A percentile compares a stretch with the other conserved stretches of the same genome.
phyloP scores from a whole-genome alignment of 2,329 filamentous ascomycete genomes.

The Aschersonia sp. region DNA sequence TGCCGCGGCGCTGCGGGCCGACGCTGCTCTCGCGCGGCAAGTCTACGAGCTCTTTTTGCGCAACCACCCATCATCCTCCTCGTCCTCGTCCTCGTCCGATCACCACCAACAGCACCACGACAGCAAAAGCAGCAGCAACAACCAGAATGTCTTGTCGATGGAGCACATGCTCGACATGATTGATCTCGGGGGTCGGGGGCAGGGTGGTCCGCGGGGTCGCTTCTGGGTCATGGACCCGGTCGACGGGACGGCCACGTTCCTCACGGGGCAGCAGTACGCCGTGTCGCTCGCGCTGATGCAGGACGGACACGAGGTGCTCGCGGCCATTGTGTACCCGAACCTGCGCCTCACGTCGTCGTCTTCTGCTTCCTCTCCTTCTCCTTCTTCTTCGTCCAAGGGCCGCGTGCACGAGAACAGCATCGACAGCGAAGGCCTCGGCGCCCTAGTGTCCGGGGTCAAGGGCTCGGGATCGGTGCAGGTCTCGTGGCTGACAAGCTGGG shows the following conservation, averaged over 20 bases:
- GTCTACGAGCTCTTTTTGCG: conserved; percentile 38
- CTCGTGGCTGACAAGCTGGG: conserved; percentile 10
- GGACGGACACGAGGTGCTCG: conserved; percentile 39
- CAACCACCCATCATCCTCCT: too few relatives aligned
- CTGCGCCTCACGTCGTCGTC: conserved; percentile 17
- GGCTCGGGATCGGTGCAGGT: conserved; percentile 15
- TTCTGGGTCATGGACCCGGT: conserved; percentile 52
- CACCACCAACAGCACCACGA: not conserved
- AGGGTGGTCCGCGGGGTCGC: conserved; percentile 19
- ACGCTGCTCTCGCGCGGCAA: conserved; percentile 30
- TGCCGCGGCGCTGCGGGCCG: conserved; percentile 32
- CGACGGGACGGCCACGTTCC: conserved; percentile 48
- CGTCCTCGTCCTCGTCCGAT: conserved; percentile 6
- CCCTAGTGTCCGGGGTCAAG: conserved; percentile 19
- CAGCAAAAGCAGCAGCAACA: not conserved
- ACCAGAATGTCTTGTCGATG: conserved; percentile 21
- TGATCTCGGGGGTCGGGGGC: conserved; percentile 35
- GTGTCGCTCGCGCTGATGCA: conserved; percentile 44
- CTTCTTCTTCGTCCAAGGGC: conserved; percentile 8
- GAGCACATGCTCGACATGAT: conserved; percentile 43
- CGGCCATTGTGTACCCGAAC: conserved; percentile 48
- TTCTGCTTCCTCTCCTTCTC: too few relatives aligned
- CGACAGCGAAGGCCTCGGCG: conserved; percentile 17
- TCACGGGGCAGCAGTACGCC: conserved; percentile 46
- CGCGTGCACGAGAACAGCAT: conserved; percentile 19